Base-by-base conservation (phyloP, 495 filamentous ascomycete species). In the Immersiella caudata region DNA sequence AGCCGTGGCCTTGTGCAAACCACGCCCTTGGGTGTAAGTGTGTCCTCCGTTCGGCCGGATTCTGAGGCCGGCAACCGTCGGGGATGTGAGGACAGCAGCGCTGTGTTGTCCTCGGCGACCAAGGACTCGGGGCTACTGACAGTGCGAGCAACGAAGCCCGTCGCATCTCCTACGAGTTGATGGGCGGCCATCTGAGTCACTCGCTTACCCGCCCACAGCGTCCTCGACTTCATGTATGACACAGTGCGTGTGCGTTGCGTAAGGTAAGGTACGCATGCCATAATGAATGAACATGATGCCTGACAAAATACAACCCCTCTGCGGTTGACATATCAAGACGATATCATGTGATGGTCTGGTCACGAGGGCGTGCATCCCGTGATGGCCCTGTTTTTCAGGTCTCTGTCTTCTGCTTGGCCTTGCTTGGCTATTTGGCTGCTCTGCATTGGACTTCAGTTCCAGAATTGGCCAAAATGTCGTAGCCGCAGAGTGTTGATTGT, bases 161-260 rank as follows among this genome's bases (percentile, higher is more conserved):
- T 46, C 40, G 11, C 11, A 18, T 46, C 9, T 46, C 14, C 40
- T 46, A 6, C 40, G 29, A 33, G 4, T 3, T 33, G 29, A 33
- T 46, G 40, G 16, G 16, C 40, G 11, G 11, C 40, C 40, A 22
- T 55, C 52, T 55, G 52, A 55, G 21, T 55, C 40, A 46, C 40
- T 46, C 40, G 40, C 40, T 46, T 46, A 46, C 40, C 40, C 40
- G 40, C 40, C 40, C 40, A 46, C 2, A 22, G 14, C 20, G 52
- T 26, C 52, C 7, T 27, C 26, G 22, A 29, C 56, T 25, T 59
- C 56, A 33, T 59, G 56, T 33, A 29, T 59, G 56, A 59, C 56
- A 59, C 56, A 59, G 56, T 29, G 24, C 26, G 22, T 27, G 56
- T 59, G 52, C n/a, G 52, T 55, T 55, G 52, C 52, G 52, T 55